Evolutionary conservation across 257 asterid genomes (phyloP), one percentile per base, ranked within the genome.

Genomic region (Przewalskia tangutica): DNA sequence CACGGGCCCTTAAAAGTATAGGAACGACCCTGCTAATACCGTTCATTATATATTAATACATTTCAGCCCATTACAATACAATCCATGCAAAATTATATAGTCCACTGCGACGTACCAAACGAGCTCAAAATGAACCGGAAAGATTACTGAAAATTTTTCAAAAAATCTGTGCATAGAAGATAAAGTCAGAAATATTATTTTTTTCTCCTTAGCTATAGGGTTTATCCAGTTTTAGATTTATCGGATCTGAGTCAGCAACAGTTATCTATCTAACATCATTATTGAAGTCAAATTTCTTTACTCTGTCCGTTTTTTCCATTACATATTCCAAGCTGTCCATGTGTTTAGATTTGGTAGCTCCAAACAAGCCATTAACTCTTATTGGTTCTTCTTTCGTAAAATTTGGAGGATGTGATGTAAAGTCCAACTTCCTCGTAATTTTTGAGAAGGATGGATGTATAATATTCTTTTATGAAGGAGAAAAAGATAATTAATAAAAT

Each of bases 241-340:
- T 65, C 75, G 23, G 36, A 65, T 65, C 75, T 65, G 75, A 65
- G 75, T 65, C 75, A 65, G 75, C 75, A 65, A 65, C 50, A 65
- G 75, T 65, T 36, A 12, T 51, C 56, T 51, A 11, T 17, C 2
- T 51, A 51, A 4, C 13, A 17, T 51, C 56, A 4, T 51, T 51
- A 3, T 16, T 51, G 17, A 17, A 12, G 75, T 65, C 23, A 36
- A 65, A 3, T 65, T 65, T 12, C 14, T 34, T 0, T 7, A 65
- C 75, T 65, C 23, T 48, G 75, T 65, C 50, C 23, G 14, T 65
- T 65, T 34, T 65, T 34, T 14, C 3, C 75, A 27, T 36, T 36
- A 32, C 7, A 23, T 3, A 6, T 65, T 65, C 23, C 50, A 65
- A 65, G 23, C 12, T 14, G 7, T 36, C 23, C 50, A 65, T 50